phyloP scores from a whole-genome alignment of 2,329 filamentous ascomycete species.

The Nemania bipapillata region DNA sequence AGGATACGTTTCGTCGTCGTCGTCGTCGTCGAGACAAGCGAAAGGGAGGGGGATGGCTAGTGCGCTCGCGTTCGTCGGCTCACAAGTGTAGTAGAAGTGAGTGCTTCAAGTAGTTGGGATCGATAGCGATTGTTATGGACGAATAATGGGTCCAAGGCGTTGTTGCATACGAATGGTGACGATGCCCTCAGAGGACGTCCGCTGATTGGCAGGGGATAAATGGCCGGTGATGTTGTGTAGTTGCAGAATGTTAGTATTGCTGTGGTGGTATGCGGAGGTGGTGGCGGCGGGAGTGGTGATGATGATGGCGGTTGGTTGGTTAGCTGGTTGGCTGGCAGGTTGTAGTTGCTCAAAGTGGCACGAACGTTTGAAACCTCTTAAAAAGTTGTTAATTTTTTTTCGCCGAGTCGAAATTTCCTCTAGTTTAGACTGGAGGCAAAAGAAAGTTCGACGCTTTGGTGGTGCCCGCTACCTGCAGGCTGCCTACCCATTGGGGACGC shows the following conservation, averaged over 20 bases:
- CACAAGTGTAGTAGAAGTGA: slow-evolving; percentile 11
- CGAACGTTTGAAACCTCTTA: background rate
- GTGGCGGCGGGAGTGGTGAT: slow-evolving; percentile 1
- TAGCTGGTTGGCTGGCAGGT: slow-evolving; percentile 3
- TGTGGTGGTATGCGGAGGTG: slow-evolving; percentile 6
- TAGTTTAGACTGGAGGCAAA: slow-evolving; percentile 9
- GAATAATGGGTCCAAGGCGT: slow-evolving; percentile 9
- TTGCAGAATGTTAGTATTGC: slow-evolving; percentile 14
- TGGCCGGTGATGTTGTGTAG: slow-evolving; percentile 23
- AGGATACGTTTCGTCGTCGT: slow-evolving; percentile 3
- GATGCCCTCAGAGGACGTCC: slow-evolving; percentile 14
- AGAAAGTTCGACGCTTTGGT: slow-evolving; percentile 7
- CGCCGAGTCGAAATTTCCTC: slow-evolving; percentile 35
- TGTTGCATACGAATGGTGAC: slow-evolving; percentile 21
- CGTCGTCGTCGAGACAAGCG: slow-evolving; percentile 25
- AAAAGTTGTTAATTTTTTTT: slow-evolving; percentile 27
- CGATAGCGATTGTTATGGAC: slow-evolving; percentile 1
- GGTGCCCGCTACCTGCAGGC: slow-evolving; percentile 8
- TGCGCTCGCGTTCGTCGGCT: slow-evolving; percentile 23
- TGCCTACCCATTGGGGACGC: background rate
- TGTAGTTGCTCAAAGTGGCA: background rate
- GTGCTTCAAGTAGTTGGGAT: slow-evolving; percentile 7
- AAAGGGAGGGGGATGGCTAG: slow-evolving; percentile 6
- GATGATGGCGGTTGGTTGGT: background rate
- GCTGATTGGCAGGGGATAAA: slow-evolving; percentile 17